Conservation (phyloP, 2,329 filamentous ascomycete species). For the Nannizzia gypsea region DNA sequence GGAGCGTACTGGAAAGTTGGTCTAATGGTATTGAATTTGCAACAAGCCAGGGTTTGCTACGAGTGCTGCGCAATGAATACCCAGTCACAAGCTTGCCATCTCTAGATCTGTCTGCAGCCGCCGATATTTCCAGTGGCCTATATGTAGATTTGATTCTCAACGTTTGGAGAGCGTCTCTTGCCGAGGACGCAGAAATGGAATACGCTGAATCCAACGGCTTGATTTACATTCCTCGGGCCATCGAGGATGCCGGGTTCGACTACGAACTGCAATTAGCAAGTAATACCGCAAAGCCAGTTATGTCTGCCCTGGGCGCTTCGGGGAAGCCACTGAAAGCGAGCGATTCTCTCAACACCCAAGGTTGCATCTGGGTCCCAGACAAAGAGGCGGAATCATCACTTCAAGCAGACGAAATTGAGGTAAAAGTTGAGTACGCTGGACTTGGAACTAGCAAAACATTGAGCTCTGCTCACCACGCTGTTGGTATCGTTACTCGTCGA, state of each 20-base stretch:
- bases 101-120: neutral
- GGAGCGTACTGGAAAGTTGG: neutral
- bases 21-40: slow-evolving; percentile 5
- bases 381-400: neutral
- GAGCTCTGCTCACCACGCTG: neutral
- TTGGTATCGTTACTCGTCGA: neutral
- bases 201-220: neutral
- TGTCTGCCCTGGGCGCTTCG: neutral
- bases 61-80: neutral
- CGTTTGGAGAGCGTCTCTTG: neutral
- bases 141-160: neutral
- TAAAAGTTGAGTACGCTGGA: neutral
- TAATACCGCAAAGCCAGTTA: neutral
- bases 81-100: neutral
- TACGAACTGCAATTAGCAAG: neutral
- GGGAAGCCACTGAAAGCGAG: neutral
- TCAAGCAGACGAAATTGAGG: neutral
- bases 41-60: slow-evolving; percentile 3
- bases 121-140: neutral
- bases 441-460: neutral
- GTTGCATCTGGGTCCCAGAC: neutral
- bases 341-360: neutral
- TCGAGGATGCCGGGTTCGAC: slow-evolving; percentile 4
- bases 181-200: slow-evolving; percentile 2
- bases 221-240: slow-evolving; percentile 1